Percentiles rank a stretch among this genome's conserved stretches.
Evolutionary conservation across 176 grass and related monocot species (phyloP).

Genomic region (Lolium perenne): DNA sequence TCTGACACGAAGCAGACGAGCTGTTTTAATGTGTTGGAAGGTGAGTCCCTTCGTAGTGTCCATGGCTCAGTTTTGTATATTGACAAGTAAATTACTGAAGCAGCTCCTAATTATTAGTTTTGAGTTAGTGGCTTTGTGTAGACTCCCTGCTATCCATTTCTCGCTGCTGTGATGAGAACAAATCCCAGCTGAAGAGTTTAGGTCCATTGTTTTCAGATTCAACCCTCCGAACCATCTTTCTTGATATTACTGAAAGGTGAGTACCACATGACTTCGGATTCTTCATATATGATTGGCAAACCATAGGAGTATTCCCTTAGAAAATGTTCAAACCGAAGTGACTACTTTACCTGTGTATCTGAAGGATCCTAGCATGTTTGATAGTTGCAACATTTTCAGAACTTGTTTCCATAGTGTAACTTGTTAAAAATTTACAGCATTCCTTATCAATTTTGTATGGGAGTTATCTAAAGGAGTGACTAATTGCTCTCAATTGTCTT

Average conservation of each 20-base stretch:
- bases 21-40: conserved; percentile 96
- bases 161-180: conserved; percentile 42
- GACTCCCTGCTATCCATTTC: conserved; percentile 74
- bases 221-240: conserved; percentile 71
- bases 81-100: background rate
- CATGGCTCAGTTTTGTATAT: background rate
- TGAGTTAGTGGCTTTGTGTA: conserved; percentile 87
- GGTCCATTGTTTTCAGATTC: conserved; percentile 62
- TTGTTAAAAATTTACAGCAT: conserved; percentile 4
- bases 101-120: conserved; percentile 48
- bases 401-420: conserved; percentile 26
- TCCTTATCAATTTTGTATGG: conserved; percentile 22
- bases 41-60: conserved; percentile 39
- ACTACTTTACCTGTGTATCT: conserved; percentile 15
- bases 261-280: conserved; percentile 10
- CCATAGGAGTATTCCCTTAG: background rate
- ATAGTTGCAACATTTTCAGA: conserved; percentile 16
- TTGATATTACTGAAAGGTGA: conserved; percentile 86
- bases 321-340: background rate
- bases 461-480: conserved; percentile 11
- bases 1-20: conserved; percentile 84
- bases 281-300: background rate
- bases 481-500: background rate
- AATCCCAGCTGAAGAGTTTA: conserved; percentile 35
- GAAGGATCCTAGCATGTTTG: background rate